phyloP scores from a whole-genome alignment of 2,329 filamentous ascomycete genomes.

The Claviceps purpurea region DNA sequence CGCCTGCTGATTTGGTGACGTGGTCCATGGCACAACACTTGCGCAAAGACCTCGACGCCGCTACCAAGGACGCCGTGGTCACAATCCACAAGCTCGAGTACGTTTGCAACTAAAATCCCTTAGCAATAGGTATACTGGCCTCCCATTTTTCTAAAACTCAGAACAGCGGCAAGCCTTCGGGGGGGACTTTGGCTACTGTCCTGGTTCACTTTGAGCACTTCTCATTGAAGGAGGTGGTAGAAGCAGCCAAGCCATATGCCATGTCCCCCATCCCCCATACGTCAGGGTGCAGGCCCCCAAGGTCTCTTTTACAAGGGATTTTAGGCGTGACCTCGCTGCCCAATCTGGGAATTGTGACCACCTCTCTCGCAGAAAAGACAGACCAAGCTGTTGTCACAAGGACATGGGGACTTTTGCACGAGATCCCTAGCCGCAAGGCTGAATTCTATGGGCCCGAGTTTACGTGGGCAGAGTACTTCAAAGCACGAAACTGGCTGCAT shows the following conservation, averaged over 20 bases:
- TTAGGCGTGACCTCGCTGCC: constrained; percentile 36
- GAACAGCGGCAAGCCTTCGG: constrained; percentile 32
- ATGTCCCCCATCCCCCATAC: constrained; percentile 41
- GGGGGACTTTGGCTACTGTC: constrained; percentile 56
- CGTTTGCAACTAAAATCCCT: constrained; percentile 5
- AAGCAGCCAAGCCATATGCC: constrained; percentile 36
- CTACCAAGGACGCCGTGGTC: constrained; percentile 40
- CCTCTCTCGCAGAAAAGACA: constrained; percentile 33
- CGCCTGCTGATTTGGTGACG: constrained; percentile 44
- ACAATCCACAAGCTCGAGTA: constrained; percentile 31
- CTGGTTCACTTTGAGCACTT: constrained; percentile 45
- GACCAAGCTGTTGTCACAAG: constrained; percentile 45
- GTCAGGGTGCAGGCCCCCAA: constrained; percentile 15
- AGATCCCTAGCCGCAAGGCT: constrained; percentile 27
- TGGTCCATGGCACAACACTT: constrained; percentile 39
- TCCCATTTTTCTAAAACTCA: neutral
- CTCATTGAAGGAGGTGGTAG: constrained; percentile 31
- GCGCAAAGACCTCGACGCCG: constrained; percentile 33
- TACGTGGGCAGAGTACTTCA: constrained; percentile 41
- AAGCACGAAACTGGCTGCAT: constrained; percentile 33
- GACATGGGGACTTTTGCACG: constrained; percentile 47
- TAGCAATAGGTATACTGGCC: too few species aligned
- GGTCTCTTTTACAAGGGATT: constrained; percentile 28
- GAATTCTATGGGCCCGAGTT: constrained; percentile 50
- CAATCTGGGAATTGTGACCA: constrained; percentile 41